Base-by-base conservation (phyloP, 2,329 filamentous ascomycete genomes). In the Sclerotinia spermophila region DNA sequence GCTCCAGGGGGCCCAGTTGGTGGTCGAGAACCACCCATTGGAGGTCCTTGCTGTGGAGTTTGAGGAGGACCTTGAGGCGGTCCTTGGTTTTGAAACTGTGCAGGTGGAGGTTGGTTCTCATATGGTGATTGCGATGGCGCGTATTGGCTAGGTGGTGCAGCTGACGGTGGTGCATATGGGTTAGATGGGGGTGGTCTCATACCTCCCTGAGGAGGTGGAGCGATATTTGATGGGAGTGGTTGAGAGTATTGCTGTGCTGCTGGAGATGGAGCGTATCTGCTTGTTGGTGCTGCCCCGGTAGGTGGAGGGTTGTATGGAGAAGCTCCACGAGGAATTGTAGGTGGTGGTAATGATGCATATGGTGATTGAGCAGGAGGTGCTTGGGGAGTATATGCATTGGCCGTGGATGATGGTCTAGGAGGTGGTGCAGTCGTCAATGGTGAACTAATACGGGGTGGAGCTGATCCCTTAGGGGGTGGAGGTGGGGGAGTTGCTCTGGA, bases 291-390 rank as follows among this genome's bases (percentile, higher is more conserved):
- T 7, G 88, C 84, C 27, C 84, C 86, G 42, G 89, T 83, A 10
- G 92, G 92, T 68, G 94, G 92, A 51, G 91, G 88, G 77, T 94
- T 93, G 81, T 97, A 97, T 8, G 94, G 94, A 38, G 94, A 97
- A 6, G 91, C 86, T 40, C 91, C 93, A 74, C 93, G 89, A 33
- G 89, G 86, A 67, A 93, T 86, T 30, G 88, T 86, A 56, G 89
- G 85, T 59, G 86, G 86, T 67, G 81, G 76, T 71, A 77, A 73
- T 3, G 81, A 79, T 56, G 81, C 76, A 61, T 69, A 70, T 61
- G 71, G 76, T 70, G 75, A 76, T 72, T 82, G 81, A 21, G 82
- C 77, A 17, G 85, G 82, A 62, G 81, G 77, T 19, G 84, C 81
- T 67, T 87, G 83, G 56, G 90, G 90, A 15, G 89, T 88, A 75